Percentiles rank a stretch among this genome's conserved stretches.
phyloP scores from a whole-genome alignment of 2,329 filamentous ascomycete species.

The Tolypocladium nubicola region DNA sequence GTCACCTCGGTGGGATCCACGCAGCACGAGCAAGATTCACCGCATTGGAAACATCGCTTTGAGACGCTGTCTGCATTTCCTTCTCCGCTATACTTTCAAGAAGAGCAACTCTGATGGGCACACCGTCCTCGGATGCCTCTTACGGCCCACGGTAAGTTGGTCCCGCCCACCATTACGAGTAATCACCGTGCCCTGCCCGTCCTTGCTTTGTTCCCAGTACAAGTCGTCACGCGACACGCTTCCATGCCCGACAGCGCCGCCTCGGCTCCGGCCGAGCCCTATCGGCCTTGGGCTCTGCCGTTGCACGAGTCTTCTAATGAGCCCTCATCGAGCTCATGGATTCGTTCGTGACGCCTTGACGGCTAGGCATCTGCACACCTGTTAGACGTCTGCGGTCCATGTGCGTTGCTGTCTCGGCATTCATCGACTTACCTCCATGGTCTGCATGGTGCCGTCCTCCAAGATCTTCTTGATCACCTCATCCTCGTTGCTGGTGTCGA shows the following conservation, averaged over 20 bases:
- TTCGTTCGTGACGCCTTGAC: conserved; percentile 43
- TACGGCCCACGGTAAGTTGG: neutral
- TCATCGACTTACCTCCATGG: conserved; percentile 34
- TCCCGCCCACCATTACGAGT: neutral
- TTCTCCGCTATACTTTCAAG: neutral
- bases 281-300: neutral
- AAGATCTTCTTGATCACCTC: conserved; percentile 76
- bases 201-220: neutral
- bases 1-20: too few relatives aligned
- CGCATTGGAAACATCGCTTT: neutral
- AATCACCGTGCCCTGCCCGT: neutral
- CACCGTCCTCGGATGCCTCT: neutral
- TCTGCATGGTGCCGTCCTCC: conserved; percentile 61
- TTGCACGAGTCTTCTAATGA: conserved; percentile 21
- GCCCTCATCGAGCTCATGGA: conserved; percentile 31
- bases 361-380: conserved; percentile 36
- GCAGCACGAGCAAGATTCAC: neutral
- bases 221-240: neutral
- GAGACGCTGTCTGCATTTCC: neutral
- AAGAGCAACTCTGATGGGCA: neutral
- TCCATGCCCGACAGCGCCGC: neutral
- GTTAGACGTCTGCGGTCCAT: neutral
- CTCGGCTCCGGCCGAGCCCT: neutral
- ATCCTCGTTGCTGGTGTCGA: conserved; percentile 70
- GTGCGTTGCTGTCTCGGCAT: neutral